A percentile compares a stretch with the other conserved stretches of the same genome.
phyloP scores from a whole-genome alignment of 2,329 filamentous ascomycete genomes.

The Hymenoscyphus linearis region DNA sequence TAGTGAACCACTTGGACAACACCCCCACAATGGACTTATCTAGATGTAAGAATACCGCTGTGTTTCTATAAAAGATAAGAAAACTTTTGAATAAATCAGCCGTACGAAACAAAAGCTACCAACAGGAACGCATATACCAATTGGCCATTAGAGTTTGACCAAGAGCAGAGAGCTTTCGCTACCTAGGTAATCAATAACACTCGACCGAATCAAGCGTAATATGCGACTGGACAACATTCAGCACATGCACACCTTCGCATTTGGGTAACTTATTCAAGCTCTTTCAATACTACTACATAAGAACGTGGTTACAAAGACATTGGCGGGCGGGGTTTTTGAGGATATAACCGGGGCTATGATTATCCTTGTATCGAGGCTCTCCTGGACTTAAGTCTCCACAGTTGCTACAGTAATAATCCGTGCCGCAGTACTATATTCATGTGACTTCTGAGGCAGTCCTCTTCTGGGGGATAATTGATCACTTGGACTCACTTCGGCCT shows the following conservation, averaged over 20 bases:
- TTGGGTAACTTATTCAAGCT: neutral
- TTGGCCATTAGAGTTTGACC: neutral
- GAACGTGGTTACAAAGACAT: too few relatives aligned
- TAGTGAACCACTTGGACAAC: neutral
- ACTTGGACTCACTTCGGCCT: neutral
- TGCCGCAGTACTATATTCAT: neutral
- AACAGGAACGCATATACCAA: neutral
- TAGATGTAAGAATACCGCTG: too few relatives aligned
- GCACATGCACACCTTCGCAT: neutral
- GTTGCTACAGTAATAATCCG: neutral
- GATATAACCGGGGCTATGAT: too few relatives aligned
- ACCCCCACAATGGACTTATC: neutral
- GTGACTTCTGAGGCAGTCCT: neutral
- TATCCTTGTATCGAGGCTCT: too few relatives aligned
- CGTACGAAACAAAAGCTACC: neutral
- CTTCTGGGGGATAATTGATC: neutral
- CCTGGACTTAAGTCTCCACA: too few relatives aligned
- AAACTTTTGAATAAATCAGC: neutral
- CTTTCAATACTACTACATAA: neutral
- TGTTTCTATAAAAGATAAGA: neutral
- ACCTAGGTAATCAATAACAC: neutral
- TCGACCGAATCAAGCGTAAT: neutral
- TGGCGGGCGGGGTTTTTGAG: too few relatives aligned
- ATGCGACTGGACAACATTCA: neutral
- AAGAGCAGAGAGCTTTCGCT: neutral